Conservation (phyloP, 768 basidiomycete genomes). For the Rhodotorula graminis region DNA sequence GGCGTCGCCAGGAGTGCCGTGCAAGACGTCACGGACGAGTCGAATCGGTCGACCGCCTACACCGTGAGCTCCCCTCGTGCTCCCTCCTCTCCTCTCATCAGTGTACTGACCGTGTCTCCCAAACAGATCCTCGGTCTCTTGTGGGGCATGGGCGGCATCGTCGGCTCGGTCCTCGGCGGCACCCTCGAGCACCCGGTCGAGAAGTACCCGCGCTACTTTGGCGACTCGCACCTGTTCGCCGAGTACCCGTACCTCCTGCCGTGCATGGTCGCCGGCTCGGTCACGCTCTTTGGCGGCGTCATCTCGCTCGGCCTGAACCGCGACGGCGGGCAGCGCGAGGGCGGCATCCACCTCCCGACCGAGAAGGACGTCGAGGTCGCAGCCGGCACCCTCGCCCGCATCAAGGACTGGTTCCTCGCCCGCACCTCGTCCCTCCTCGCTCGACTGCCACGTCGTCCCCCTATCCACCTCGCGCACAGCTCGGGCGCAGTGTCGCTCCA, state of each 20-base stretch:
- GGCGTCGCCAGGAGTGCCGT: constrained; percentile 90
- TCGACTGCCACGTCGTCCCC: neutral
- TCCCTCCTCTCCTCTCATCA: neutral
- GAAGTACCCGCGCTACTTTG: constrained; percentile 79
- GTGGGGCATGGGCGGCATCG: constrained; percentile 90
- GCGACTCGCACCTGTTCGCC: constrained; percentile 56
- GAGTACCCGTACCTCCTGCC: constrained; percentile 88
- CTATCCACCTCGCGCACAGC: constrained; percentile 10
- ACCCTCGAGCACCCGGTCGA: constrained; percentile 43
- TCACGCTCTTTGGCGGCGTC: constrained; percentile 75
- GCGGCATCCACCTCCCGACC: constrained; percentile 70
- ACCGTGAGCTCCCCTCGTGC: constrained; percentile 59
- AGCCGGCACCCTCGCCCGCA: constrained; percentile 43
- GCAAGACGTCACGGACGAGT: constrained; percentile 76
- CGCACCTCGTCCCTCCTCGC: neutral
- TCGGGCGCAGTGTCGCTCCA: constrained; percentile 1
- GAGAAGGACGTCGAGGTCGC: constrained; percentile 59
- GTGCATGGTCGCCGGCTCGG: constrained; percentile 66
- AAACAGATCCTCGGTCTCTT: constrained; percentile 49
- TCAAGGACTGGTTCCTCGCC: neutral
- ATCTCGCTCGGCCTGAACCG: constrained; percentile 81
- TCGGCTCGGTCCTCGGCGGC: constrained; percentile 68
- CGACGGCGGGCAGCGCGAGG: constrained; percentile 84
- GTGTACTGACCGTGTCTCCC: neutral
- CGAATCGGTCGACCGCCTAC: constrained; percentile 91